phyloP scores from a whole-genome alignment of 345 rosid genomes.

The Excoecaria cochinchinensis region DNA sequence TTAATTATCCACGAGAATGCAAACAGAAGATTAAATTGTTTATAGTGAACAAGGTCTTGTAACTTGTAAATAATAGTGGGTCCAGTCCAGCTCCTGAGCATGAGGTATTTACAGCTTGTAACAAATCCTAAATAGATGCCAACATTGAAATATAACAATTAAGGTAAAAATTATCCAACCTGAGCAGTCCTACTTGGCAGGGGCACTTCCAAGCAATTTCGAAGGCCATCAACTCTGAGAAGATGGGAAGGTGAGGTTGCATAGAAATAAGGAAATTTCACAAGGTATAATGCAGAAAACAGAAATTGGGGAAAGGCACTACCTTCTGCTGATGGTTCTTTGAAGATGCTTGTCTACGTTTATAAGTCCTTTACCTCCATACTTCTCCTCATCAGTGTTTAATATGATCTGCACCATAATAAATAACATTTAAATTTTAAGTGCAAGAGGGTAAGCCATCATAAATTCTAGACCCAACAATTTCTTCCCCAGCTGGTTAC shows the following conservation, averaged over 20 bases:
- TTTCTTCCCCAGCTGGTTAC: background rate
- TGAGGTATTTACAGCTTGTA: background rate
- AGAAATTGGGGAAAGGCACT: background rate
- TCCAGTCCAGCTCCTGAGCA: background rate
- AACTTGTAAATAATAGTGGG: background rate
- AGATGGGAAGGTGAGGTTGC: conserved; percentile 19
- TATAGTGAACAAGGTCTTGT: background rate
- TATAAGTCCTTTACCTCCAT: conserved; percentile 72
- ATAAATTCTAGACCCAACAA: background rate
- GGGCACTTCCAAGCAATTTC: conserved; percentile 70
- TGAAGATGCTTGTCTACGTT: conserved; percentile 57
- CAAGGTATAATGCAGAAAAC: conserved; percentile 16
- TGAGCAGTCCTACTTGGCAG: conserved; percentile 92
- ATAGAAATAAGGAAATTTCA: conserved; percentile 1
- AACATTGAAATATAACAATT: background rate
- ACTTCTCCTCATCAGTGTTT: conserved; percentile 75
- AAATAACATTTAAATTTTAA: background rate
- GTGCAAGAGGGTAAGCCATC: background rate
- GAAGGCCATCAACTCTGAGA: conserved; percentile 72
- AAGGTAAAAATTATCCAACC: conserved; percentile 43
- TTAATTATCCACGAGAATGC: background rate
- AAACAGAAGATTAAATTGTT: background rate
- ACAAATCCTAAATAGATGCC: background rate
- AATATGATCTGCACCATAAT: conserved; percentile 53
- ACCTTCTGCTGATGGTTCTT: conserved; percentile 73